phyloP scores from a whole-genome alignment of 1,139 yeast genomes.

The Pichia kudriavzevii region DNA sequence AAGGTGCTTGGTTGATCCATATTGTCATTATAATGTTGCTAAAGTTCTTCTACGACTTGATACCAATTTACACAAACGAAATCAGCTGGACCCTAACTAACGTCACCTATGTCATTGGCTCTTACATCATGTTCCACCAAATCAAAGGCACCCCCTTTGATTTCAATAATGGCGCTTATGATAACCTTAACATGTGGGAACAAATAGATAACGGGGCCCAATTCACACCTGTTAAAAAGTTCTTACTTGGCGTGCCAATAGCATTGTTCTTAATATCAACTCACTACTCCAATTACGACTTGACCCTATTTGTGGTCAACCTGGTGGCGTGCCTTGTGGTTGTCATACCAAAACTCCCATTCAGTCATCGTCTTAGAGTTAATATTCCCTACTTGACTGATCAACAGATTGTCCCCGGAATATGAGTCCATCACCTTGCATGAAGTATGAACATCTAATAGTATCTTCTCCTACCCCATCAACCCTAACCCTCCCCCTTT shows the following conservation, averaged over 20 bases:
- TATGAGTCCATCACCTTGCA: conserved; percentile 6
- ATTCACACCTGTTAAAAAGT: conserved; percentile 93
- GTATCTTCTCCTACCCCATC: too few species aligned
- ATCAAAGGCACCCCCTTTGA: conserved; percentile 97
- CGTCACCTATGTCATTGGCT: conserved; percentile 81
- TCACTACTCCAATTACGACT: conserved; percentile 82
- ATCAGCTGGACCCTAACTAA: conserved; percentile 94
- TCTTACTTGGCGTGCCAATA: conserved; percentile 84
- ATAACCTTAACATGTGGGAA: conserved; percentile 97
- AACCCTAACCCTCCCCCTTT: too few species aligned
- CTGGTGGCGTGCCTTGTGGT: conserved; percentile 71
- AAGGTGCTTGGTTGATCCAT: conserved; percentile 95
- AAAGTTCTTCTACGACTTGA: conserved; percentile 67
- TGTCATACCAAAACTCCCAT: conserved; percentile 85
- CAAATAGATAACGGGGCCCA: conserved; percentile 96
- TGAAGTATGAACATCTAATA: too few species aligned
- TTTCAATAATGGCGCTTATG: conserved; percentile 93
- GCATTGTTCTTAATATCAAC: conserved; percentile 79
- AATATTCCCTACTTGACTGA: conserved; percentile 42
- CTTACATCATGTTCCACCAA: conserved; percentile 93
- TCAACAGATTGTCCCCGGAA: conserved; percentile 26
- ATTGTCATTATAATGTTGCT: conserved; percentile 69
- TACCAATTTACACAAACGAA: conserved; percentile 72
- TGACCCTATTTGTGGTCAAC: conserved; percentile 71
- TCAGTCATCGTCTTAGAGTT: conserved; percentile 69